Base-by-base conservation (phyloP, 2,329 filamentous ascomycete genomes). In the Mycocentrospora acerina region DNA sequence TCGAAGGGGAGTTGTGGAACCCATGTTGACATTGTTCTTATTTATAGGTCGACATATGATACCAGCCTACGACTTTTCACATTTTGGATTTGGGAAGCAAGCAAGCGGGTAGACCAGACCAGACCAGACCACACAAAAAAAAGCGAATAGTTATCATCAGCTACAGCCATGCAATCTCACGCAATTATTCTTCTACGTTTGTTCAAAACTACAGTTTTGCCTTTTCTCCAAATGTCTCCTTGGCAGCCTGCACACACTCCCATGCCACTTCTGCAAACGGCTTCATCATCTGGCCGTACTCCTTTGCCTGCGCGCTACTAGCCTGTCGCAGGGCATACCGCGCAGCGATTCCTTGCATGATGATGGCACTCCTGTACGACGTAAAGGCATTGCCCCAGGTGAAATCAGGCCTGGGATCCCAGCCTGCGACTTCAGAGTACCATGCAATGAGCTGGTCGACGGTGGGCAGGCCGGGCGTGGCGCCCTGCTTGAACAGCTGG, bases 311-410 rank as follows among this genome's bases (percentile, higher is more conserved):
- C 41, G 81, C 86, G 66, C 89, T 95, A 69, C 90, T 95, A 25
- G 93, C 93, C 76, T 97, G 91, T 32, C 91, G 75, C 32, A 79
- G 72, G 17, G 93, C 93, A 66, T 86, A 86, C 48, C 93, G 75
- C 33, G 93, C 93, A 32, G 90, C 90, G 64, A 98, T 97, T 3
- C 93, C 93, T 73, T 98, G 93, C 83, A 75, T 80, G 60, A 84
- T 83, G 27, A 84, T 73, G 16, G 76, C 73, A 24, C 72, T 75
- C 32, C 81, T 71, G 59, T 82, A 82, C 16, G 77, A 71, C 34
- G 75, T 76, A 63, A 85, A 85, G 1, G 80, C 79, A 57, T 81
- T 77, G 4, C 81, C 80, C 82, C 82, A 86, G 6, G 73, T 74
- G 37, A 84, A 70, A 33, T 79, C 81, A 14, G 74, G 67, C 1